A percentile compares a stretch with the other conserved stretches of the same genome.
phyloP scores from a whole-genome alignment of 805 yeast genomes.

The Lipomyces lipofer region DNA sequence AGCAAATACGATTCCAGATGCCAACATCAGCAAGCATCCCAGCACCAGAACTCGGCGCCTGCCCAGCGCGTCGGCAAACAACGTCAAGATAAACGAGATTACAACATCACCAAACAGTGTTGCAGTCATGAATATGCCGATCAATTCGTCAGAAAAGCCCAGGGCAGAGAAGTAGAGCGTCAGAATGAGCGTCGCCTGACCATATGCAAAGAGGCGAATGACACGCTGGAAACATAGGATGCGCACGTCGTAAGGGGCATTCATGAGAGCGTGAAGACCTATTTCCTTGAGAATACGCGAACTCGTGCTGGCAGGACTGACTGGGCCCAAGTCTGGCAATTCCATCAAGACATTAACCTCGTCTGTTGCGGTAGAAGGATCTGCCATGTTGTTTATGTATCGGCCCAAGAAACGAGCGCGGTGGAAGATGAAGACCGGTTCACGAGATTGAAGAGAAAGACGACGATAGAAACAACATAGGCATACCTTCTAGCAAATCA shows the following conservation, averaged over 20 bases:
- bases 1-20: conserved; percentile 47
- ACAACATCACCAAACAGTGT: conserved; percentile 54
- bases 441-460: too few species aligned
- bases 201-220: conserved; percentile 42
- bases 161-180: conserved; percentile 48
- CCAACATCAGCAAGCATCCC: conserved; percentile 46
- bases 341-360: too few species aligned
- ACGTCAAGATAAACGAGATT: conserved; percentile 47
- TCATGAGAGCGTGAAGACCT: conserved; percentile 15
- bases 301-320: too few species aligned
- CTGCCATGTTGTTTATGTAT: too few species aligned
- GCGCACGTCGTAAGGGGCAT: conserved; percentile 19
- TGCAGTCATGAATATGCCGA: conserved; percentile 53
- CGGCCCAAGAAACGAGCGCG: too few species aligned
- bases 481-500: too few species aligned
- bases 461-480: too few species aligned
- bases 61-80: conserved; percentile 52
- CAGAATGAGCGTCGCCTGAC: conserved; percentile 41
- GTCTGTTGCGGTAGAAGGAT: too few species aligned
- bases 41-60: conserved; percentile 45
- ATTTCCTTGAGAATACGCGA: conserved; percentile 11
- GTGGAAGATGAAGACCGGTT: too few species aligned
- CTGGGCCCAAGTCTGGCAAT: too few species aligned
- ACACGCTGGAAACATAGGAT: conserved; percentile 37
- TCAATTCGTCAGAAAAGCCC: conserved; percentile 45